A percentile compares a stretch with the other conserved stretches of the same genome.
phyloP scores from a whole-genome alignment of 176 grass and related monocot genomes.

The barley (Hordeum vulgare) region DNA sequence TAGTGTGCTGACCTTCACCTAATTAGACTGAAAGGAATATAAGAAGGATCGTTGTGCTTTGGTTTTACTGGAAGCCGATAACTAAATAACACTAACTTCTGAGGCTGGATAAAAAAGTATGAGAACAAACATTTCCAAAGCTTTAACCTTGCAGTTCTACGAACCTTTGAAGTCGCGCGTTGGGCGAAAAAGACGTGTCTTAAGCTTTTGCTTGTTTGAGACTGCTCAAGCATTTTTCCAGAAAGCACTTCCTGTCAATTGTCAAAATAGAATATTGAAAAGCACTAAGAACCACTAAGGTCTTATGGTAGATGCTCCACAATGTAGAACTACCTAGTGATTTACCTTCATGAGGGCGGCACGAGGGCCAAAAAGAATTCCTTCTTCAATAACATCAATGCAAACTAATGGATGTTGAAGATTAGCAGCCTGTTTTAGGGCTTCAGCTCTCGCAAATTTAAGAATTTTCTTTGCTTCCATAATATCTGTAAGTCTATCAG shows the following conservation, averaged over 20 bases:
- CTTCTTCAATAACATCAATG: conserved; percentile 82
- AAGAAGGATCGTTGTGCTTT: neutral
- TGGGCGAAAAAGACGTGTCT: conserved; percentile 78
- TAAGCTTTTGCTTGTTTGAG: conserved; percentile 79
- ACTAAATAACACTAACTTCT: conserved; percentile 10
- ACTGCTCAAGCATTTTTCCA: conserved; percentile 46
- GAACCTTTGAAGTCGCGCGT: conserved; percentile 87
- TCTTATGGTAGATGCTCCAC: neutral
- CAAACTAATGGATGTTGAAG: conserved; percentile 61
- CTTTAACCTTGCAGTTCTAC: conserved; percentile 1
- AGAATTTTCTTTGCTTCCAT: conserved; percentile 47
- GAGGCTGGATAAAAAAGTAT: neutral
- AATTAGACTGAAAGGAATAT: neutral
- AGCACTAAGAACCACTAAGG: conserved; percentile 6
- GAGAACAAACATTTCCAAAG: neutral
- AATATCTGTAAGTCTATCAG: conserved; percentile 53
- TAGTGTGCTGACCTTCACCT: neutral
- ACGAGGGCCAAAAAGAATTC: conserved; percentile 65
- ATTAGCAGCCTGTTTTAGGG: conserved; percentile 44
- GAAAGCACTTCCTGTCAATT: conserved; percentile 48
- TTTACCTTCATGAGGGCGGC: conserved; percentile 75
- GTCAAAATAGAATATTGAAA: conserved; percentile 12
- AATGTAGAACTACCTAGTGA: neutral
- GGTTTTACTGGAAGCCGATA: neutral
- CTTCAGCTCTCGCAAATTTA: conserved; percentile 57